Conservation (phyloP, 1,139 yeast species). For the Spathaspora sp. region DNA sequence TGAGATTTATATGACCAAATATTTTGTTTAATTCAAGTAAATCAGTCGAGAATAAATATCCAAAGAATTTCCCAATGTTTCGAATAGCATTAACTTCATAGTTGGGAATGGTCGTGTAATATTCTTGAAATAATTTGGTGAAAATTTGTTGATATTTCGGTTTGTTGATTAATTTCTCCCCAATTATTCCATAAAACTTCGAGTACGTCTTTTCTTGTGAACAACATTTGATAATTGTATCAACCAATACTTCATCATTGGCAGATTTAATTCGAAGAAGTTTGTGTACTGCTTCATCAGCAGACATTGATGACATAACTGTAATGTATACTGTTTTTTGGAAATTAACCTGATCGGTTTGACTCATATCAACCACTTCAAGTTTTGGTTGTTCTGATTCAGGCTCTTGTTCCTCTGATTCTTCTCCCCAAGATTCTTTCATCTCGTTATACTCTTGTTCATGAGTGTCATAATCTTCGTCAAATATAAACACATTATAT, state of each 20-base stretch:
- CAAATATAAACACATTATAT: constrained; percentile 53
- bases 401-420: constrained; percentile 14
- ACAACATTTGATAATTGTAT: constrained; percentile 80
- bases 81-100: constrained; percentile 73
- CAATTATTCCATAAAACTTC: constrained; percentile 78
- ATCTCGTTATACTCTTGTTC: constrained; percentile 39
- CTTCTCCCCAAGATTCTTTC: constrained; percentile 19
- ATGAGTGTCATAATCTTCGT: constrained; percentile 49
- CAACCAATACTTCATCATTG: constrained; percentile 49
- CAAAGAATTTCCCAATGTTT: constrained; percentile 84
- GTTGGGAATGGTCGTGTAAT: constrained; percentile 60
- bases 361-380: constrained; percentile 53
- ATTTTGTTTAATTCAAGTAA: constrained; percentile 45
- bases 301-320: constrained; percentile 88
- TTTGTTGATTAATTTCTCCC: constrained; percentile 57
- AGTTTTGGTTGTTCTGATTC: constrained; percentile 12
- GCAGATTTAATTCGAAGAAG: constrained; percentile 51
- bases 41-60: constrained; percentile 76
- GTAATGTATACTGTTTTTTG: constrained; percentile 79
- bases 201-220: constrained; percentile 87
- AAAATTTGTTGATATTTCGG: constrained; percentile 46
- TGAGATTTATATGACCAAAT: constrained; percentile 62
- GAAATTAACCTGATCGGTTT: constrained; percentile 56
- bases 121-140: constrained; percentile 50
- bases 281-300: constrained; percentile 93